A percentile compares a stretch with the other conserved stretches of the same genome.
Evolutionary conservation across 2,329 filamentous ascomycete species (phyloP).

Genomic region (Phialemonium atrogriseum): DNA sequence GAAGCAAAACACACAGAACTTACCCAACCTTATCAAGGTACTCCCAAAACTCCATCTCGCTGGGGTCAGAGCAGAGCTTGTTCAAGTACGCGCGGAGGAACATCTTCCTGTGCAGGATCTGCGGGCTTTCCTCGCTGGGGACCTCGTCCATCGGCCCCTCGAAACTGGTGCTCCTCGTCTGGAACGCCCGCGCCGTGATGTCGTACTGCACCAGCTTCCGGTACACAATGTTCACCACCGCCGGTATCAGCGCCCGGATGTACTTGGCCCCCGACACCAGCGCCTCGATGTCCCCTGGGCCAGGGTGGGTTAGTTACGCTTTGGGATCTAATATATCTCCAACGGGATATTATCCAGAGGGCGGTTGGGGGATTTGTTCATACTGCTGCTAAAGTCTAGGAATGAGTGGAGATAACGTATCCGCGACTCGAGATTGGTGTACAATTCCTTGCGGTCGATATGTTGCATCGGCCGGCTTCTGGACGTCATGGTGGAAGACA

Average conservation of each 20-base stretch:
- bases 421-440: constrained; percentile 60
- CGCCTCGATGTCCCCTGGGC: constrained; percentile 62
- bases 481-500: constrained; percentile 14
- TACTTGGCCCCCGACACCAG: constrained; percentile 63
- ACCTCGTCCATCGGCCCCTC: constrained; percentile 58
- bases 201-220: constrained; percentile 73
- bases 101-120: constrained; percentile 71
- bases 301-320: neutral
- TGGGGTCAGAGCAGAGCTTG: constrained; percentile 67
- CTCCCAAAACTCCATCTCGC: constrained; percentile 71
- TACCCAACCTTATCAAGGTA: constrained; percentile 77
- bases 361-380: too few species aligned
- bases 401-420: constrained; percentile 69
- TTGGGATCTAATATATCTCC: neutral
- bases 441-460: constrained; percentile 62
- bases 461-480: constrained; percentile 35
- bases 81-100: constrained; percentile 69
- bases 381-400: constrained; percentile 65
- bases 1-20: too few species aligned
- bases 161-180: constrained; percentile 52
- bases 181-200: constrained; percentile 72
- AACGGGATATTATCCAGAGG: neutral
- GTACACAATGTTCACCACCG: constrained; percentile 78
- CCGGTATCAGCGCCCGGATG: constrained; percentile 73
- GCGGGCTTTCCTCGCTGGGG: constrained; percentile 60